These are phyloP conservation scores for Groenewaldozyma salmanticensis DNA, from an alignment of 805 yeast genomes.

Conservation along the genomic window DNA sequence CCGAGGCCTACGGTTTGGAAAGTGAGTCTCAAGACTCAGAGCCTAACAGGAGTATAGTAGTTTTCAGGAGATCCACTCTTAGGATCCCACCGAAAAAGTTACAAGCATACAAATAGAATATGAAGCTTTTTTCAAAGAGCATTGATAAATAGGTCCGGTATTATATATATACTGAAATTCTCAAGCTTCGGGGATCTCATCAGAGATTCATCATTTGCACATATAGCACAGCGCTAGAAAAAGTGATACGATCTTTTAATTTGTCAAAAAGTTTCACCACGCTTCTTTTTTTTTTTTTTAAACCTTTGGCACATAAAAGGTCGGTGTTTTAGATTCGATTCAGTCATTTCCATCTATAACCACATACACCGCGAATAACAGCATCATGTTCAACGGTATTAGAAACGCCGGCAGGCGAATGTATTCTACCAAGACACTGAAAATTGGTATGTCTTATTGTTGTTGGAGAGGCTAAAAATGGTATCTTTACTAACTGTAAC, in stretches of 20 bases:
- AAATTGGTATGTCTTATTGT: conserved; percentile 13
- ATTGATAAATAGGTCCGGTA: not conserved
- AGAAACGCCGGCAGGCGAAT: conserved; percentile 5
- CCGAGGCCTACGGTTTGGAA: conserved; percentile 47
- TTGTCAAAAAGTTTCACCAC: conserved; percentile 13
- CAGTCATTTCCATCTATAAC: no score
- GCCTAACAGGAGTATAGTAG: conserved; percentile 63
- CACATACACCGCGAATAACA: no score
- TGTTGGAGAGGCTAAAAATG: not conserved
- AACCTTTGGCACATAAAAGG: no score
- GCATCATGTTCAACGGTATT: no score
- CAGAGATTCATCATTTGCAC: conserved; percentile 52
- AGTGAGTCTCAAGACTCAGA: conserved; percentile 75
- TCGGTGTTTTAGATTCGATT: no score
- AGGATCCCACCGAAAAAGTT: conserved; percentile 31
- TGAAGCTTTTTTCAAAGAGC: not conserved
- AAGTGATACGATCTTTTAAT: no score
- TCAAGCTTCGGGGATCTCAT: no score
- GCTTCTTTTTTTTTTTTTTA: conserved; percentile 10
- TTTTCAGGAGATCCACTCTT: conserved; percentile 31
- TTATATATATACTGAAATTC: no score
- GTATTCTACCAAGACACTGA: conserved; percentile 16
- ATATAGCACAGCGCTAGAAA: conserved; percentile 49
- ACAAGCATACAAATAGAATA: conserved; percentile 1
- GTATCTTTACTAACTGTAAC: conserved; percentile 1